Evolutionary conservation across 805 yeast species (phyloP).

Genomic region (Hanseniaspora lindneri): DNA sequence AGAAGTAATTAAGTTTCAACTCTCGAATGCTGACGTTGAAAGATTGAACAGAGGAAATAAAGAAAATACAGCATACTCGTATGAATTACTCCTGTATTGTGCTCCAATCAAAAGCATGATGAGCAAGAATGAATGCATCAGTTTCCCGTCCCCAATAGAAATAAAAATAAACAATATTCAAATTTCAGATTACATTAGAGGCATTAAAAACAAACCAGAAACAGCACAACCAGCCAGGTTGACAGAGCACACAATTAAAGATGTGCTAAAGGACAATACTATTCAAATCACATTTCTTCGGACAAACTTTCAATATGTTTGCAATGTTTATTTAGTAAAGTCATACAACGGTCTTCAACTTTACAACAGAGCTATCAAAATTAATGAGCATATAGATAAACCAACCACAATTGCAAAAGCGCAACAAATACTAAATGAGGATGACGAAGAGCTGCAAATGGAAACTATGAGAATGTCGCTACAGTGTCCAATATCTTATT

Average conservation of each 20-base stretch:
- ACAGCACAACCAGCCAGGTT: slow-evolving; percentile 75
- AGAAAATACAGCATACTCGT: slow-evolving; percentile 13
- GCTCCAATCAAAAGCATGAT: slow-evolving; percentile 21
- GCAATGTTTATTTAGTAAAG: slow-evolving; percentile 52
- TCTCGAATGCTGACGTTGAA: slow-evolving; percentile 10
- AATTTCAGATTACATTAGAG: slow-evolving; percentile 49
- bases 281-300: slow-evolving; percentile 33
- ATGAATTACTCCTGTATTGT: slow-evolving; percentile 16
- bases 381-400: slow-evolving; percentile 42
- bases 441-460: slow-evolving; percentile 61
- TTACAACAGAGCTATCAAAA: slow-evolving; percentile 30
- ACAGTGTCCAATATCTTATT: slow-evolving; percentile 67
- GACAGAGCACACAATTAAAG: slow-evolving; percentile 36
- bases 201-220: slow-evolving; percentile 65
- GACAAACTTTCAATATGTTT: slow-evolving; percentile 35
- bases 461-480: slow-evolving; percentile 55
- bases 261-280: slow-evolving; percentile 30
- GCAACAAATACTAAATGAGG: slow-evolving; percentile 32
- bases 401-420: slow-evolving; percentile 42
- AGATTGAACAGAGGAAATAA: slow-evolving; percentile 10
- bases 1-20: background rate
- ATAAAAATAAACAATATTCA: slow-evolving; percentile 44
- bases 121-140: slow-evolving; percentile 27
- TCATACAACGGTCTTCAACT: slow-evolving; percentile 34
- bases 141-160: slow-evolving; percentile 65